Conservation (phyloP, 331 rosid genomes). For the Malus hybrid region DNA sequence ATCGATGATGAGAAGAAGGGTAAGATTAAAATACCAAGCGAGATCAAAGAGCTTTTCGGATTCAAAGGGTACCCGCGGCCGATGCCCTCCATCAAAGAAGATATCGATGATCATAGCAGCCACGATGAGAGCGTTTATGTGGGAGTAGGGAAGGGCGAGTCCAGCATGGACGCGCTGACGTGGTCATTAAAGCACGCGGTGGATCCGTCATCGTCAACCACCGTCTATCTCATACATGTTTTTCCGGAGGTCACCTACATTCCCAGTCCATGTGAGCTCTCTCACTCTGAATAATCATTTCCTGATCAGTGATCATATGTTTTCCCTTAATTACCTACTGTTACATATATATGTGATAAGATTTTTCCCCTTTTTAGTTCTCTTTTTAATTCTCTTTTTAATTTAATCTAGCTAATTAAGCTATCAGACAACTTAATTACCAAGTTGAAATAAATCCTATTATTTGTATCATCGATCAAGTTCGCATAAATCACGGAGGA, state of each 20-base stretch:
- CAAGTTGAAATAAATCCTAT: too few species aligned
- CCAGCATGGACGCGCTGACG: constrained; percentile 66
- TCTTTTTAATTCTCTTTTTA: too few species aligned
- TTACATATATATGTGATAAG: too few species aligned
- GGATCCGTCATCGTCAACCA: constrained; percentile 20
- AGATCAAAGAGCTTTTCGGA: constrained; percentile 21
- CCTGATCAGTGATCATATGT: too few species aligned
- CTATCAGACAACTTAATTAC: too few species aligned
- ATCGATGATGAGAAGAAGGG: not conserved
- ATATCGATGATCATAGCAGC: not conserved
- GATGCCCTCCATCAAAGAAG: constrained; percentile 43
- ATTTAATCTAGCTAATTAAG: too few species aligned
- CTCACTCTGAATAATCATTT: not conserved
- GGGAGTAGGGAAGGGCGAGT: constrained; percentile 72
- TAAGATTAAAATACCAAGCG: not conserved
- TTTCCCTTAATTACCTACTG: too few species aligned
- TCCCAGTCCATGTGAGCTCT: constrained; percentile 38
- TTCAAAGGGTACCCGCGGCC: constrained; percentile 1
- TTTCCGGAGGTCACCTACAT: constrained; percentile 54
- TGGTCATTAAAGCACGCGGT: constrained; percentile 60
- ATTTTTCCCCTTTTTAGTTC: too few species aligned
- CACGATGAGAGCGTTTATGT: constrained; percentile 55
- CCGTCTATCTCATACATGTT: constrained; percentile 65
- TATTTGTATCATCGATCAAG: too few species aligned
- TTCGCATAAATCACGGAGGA: too few species aligned